These are phyloP conservation scores for Boletellus emodensis DNA, from an alignment of 768 basidiomycete genomes.

Conservation along the genomic window DNA sequence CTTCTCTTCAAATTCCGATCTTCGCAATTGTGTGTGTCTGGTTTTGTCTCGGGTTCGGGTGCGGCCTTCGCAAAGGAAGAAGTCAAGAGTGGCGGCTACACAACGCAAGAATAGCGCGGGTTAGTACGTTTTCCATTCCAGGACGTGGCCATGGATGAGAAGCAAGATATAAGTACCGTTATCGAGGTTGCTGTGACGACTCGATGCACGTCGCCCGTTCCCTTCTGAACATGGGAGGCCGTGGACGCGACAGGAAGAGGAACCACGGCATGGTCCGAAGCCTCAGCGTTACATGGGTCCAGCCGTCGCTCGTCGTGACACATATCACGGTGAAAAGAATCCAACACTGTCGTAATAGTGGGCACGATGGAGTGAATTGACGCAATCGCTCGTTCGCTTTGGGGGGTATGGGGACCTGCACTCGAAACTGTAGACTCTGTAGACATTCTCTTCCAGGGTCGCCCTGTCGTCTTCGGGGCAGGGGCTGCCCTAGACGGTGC, in stretches of 20 bases:
- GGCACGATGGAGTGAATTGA: constrained; percentile 14
- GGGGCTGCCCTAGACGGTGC: constrained; percentile 21
- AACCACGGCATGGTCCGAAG: not conserved
- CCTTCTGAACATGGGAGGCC: constrained; percentile 13
- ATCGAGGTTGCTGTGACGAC: constrained; percentile 25
- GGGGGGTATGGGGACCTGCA: constrained; percentile 20
- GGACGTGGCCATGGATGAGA: constrained; percentile 10
- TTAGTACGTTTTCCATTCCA: constrained; percentile 21
- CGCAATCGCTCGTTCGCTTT: constrained; percentile 12
- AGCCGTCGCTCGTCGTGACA: constrained; percentile 10
- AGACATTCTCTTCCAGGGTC: constrained; percentile 19
- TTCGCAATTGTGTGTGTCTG: constrained; percentile 10
- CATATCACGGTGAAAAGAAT: constrained; percentile 20
- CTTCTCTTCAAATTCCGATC: constrained; percentile 12
- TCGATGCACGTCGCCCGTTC: constrained; percentile 18
- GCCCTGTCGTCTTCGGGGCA: constrained; percentile 9
- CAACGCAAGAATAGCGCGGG: constrained; percentile 7
- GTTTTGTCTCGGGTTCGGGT: constrained; percentile 6
- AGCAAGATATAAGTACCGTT: constrained; percentile 28
- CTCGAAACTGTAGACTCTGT: constrained; percentile 19
- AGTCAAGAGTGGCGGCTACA: constrained; percentile 21
- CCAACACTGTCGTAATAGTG: constrained; percentile 28
- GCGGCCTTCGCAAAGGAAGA: constrained; percentile 16
- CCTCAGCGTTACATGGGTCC: constrained; percentile 13
- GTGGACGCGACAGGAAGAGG: not conserved